A percentile compares a stretch with the other conserved stretches of the same genome.
These are phyloP conservation scores for Coprinopsis strossmayeri DNA, from an alignment of 768 basidiomycete genomes.

Conservation along the genomic window DNA sequence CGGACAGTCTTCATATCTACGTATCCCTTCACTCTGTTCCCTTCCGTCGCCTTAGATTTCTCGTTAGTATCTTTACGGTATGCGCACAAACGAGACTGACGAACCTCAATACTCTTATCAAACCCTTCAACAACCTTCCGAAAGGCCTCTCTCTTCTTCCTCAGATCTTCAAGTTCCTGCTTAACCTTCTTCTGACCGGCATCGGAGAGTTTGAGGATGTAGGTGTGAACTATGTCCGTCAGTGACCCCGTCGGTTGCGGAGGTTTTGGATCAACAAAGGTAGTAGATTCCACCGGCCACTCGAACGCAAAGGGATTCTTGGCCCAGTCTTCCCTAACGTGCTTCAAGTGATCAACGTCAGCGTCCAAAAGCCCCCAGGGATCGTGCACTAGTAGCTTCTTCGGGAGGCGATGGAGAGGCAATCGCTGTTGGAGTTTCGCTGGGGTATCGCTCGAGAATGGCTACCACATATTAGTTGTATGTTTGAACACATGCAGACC, in stretches of 20 bases:
- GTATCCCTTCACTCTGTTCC: too few species aligned
- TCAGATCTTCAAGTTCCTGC: not conserved
- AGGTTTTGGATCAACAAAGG: not conserved
- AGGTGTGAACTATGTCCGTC: not conserved
- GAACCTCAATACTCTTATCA: not conserved
- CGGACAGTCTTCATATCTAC: too few species aligned
- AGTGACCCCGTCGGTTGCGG: too few species aligned
- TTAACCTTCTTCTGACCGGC: not conserved
- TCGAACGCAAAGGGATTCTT: not conserved
- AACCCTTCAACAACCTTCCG: not conserved
- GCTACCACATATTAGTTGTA: too few species aligned
- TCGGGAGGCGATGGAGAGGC: constrained; percentile 28
- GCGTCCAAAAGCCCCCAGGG: constrained; percentile 29
- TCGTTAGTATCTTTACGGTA: too few species aligned
- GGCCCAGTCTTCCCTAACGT: not conserved
- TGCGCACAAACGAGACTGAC: too few species aligned
- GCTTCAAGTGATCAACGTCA: not conserved
- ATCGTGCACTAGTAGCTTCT: constrained; percentile 37
- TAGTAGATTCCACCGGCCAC: not conserved
- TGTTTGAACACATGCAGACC: too few species aligned
- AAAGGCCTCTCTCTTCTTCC: not conserved
- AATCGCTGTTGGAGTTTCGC: constrained; percentile 26
- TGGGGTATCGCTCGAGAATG: not conserved
- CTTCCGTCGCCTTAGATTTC: too few species aligned
- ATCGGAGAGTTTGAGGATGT: constrained; percentile 6